phyloP scores from a whole-genome alignment of 1,284 basidiomycete genomes.

The Ceratobasidium sp. region DNA sequence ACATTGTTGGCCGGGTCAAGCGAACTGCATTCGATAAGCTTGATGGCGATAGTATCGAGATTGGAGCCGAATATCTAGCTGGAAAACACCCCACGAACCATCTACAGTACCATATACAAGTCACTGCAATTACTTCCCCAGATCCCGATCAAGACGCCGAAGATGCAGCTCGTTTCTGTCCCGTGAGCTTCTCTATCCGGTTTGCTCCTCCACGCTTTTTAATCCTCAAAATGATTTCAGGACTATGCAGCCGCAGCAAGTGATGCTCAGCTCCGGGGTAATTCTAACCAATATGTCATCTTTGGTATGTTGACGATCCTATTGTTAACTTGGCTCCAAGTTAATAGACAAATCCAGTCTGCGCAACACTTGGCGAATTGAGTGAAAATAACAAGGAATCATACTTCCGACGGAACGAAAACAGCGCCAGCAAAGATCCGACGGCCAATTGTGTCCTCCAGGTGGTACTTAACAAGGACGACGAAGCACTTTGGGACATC shows the following conservation, averaged over 20 bases:
- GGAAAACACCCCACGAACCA: constrained; percentile 38
- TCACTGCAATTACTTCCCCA: constrained; percentile 41
- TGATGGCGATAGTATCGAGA: constrained; percentile 37
- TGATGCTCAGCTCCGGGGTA: constrained; percentile 37
- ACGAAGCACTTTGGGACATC: constrained; percentile 38
- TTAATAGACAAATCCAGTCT: constrained; percentile 5
- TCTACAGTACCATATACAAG: constrained; percentile 43
- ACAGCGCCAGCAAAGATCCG: constrained; percentile 19
- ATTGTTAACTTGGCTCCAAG: background rate
- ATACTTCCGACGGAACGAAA: constrained; percentile 12
- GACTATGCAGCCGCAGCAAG: constrained; percentile 41
- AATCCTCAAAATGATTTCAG: background rate
- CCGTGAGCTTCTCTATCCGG: background rate
- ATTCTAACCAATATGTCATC: constrained; percentile 39
- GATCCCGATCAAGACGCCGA: constrained; percentile 39
- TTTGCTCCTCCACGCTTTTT: background rate
- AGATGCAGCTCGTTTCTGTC: constrained; percentile 40
- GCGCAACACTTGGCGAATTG: constrained; percentile 38
- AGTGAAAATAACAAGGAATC: constrained; percentile 39
- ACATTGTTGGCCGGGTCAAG: constrained; percentile 41
- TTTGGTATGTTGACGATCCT: constrained; percentile 28
- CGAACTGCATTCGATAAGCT: constrained; percentile 9
- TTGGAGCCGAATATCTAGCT: constrained; percentile 42
- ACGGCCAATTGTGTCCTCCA: constrained; percentile 41
- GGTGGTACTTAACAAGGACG: constrained; percentile 37